These are phyloP conservation scores for Neolentinus lepideus DNA, from an alignment of 1,284 basidiomycete genomes.

Conservation along the genomic window DNA sequence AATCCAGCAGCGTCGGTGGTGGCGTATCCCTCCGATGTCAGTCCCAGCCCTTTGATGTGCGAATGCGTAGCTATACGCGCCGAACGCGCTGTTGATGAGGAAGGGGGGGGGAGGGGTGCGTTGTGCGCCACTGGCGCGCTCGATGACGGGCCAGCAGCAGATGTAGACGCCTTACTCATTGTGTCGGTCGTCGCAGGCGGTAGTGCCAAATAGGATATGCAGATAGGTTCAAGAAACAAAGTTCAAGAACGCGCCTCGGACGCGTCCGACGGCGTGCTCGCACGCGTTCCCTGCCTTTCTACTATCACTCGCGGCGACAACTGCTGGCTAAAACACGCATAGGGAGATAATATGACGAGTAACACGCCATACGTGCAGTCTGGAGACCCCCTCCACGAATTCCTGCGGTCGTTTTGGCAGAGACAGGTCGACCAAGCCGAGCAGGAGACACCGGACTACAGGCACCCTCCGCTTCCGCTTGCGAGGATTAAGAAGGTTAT, in stretches of 20 bases:
- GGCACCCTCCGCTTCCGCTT: slow-evolving; percentile 80
- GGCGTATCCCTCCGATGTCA: slow-evolving; percentile 82
- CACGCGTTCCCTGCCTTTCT: neutral
- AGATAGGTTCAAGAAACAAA: too few species aligned
- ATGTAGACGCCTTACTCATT: too few species aligned
- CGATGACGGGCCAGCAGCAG: neutral
- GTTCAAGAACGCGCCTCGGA: too few species aligned
- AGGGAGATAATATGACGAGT: neutral
- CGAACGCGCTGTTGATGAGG: slow-evolving; percentile 55
- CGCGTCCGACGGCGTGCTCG: neutral
- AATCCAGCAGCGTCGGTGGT: slow-evolving; percentile 77
- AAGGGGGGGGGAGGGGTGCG: slow-evolving; percentile 60
- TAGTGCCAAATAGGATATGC: too few species aligned
- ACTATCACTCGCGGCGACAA: neutral
- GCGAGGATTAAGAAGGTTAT: slow-evolving; percentile 97
- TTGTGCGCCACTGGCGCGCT: slow-evolving; percentile 52
- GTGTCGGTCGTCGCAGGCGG: too few species aligned
- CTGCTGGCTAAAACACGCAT: too few species aligned
- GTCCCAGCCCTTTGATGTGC: slow-evolving; percentile 93
- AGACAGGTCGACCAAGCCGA: slow-evolving; percentile 75
- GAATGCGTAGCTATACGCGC: slow-evolving; percentile 90
- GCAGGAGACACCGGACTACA: slow-evolving; percentile 76
- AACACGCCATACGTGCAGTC: slow-evolving; percentile 49
- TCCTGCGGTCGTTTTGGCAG: slow-evolving; percentile 79
- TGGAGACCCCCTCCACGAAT: slow-evolving; percentile 71